These are phyloP conservation scores for Shiraia sp. DNA, from an alignment of 2,329 filamentous ascomycete species.

Conservation along the genomic window DNA sequence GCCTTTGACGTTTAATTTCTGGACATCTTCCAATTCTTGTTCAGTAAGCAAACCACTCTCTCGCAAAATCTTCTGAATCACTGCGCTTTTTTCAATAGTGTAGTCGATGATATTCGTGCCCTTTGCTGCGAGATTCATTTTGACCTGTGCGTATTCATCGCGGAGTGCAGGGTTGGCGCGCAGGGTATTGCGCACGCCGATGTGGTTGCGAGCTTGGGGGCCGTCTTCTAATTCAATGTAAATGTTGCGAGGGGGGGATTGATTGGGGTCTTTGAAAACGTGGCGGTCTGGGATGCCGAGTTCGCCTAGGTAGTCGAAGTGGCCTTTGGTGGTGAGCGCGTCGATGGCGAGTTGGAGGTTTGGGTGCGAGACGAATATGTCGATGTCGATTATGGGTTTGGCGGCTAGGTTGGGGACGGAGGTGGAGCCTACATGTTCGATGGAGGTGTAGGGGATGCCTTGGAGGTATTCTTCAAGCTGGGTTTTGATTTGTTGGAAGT, in stretches of 20 bases:
- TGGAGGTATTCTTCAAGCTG: constrained; percentile 19
- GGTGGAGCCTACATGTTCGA: constrained; percentile 46
- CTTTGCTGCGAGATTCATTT: constrained; percentile 23
- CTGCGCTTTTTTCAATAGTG: constrained; percentile 18
- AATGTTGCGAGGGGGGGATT: constrained; percentile 34
- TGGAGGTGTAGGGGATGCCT: constrained; percentile 19
- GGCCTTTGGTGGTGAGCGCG: constrained; percentile 34
- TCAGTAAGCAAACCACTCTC: constrained; percentile 14
- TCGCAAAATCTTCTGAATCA: constrained; percentile 26
- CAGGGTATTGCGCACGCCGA: constrained; percentile 44
- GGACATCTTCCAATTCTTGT: constrained; percentile 24
- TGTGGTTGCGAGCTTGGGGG: constrained; percentile 43
- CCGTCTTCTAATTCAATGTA: constrained; percentile 45
- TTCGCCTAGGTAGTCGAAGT: constrained; percentile 44
- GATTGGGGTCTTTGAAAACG: constrained; percentile 37
- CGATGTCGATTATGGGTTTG: constrained; percentile 46
- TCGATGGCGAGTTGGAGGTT: constrained; percentile 30
- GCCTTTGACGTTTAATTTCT: constrained; percentile 17
- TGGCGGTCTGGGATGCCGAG: constrained; percentile 42
- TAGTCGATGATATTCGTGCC: constrained; percentile 26
- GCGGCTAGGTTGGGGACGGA: constrained; percentile 41
- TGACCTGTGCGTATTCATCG: constrained; percentile 31
- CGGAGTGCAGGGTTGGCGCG: constrained; percentile 32
- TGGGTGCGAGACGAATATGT: constrained; percentile 34
- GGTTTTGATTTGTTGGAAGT: constrained; percentile 27